A percentile compares a stretch with the other conserved stretches of the same genome.
These are phyloP conservation scores for Darksidea phi DNA, from an alignment of 495 filamentous ascomycete genomes.

Conservation along the genomic window DNA sequence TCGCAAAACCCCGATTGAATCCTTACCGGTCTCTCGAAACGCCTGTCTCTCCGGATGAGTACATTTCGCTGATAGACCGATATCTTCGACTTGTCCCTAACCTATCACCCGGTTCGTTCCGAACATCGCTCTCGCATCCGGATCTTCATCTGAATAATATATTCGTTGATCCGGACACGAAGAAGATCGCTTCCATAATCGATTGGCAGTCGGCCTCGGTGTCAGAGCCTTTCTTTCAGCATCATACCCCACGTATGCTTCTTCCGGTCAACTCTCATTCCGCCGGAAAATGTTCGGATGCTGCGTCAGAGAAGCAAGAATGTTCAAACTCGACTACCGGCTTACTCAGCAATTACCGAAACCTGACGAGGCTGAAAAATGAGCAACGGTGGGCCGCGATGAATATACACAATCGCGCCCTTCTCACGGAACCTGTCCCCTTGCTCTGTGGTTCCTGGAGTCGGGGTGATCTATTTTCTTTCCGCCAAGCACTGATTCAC, in stretches of 20 bases:
- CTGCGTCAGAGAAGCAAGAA: neutral
- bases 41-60: slow-evolving; percentile 7
- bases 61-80: slow-evolving; percentile 13
- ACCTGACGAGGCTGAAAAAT: slow-evolving; percentile 5
- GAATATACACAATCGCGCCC: slow-evolving; percentile 2
- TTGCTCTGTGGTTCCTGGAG: slow-evolving; percentile 15
- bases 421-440: slow-evolving; percentile 1
- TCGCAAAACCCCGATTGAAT: slow-evolving; percentile 31
- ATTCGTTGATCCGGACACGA: slow-evolving; percentile 16
- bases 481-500: slow-evolving; percentile 12
- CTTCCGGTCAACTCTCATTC: slow-evolving; percentile 4
- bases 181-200: slow-evolving; percentile 10
- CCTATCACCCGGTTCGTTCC: slow-evolving; percentile 5
- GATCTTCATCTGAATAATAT: slow-evolving; percentile 13
- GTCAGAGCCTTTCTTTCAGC: slow-evolving; percentile 12
- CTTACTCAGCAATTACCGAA: slow-evolving; percentile 8
- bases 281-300: neutral
- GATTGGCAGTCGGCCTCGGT: slow-evolving; percentile 16
- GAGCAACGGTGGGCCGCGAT: slow-evolving; percentile 6
- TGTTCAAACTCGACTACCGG: slow-evolving; percentile 1
- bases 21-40: slow-evolving; percentile 7
- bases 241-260: slow-evolving; percentile 9
- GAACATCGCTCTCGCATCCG: slow-evolving; percentile 12
- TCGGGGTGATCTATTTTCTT: slow-evolving; percentile 9
- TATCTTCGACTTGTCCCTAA: slow-evolving; percentile 8